A percentile compares a stretch with the other conserved stretches of the same genome.
These are phyloP conservation scores for Candida maris DNA, from an alignment of 805 yeast genomes.

Conservation along the genomic window DNA sequence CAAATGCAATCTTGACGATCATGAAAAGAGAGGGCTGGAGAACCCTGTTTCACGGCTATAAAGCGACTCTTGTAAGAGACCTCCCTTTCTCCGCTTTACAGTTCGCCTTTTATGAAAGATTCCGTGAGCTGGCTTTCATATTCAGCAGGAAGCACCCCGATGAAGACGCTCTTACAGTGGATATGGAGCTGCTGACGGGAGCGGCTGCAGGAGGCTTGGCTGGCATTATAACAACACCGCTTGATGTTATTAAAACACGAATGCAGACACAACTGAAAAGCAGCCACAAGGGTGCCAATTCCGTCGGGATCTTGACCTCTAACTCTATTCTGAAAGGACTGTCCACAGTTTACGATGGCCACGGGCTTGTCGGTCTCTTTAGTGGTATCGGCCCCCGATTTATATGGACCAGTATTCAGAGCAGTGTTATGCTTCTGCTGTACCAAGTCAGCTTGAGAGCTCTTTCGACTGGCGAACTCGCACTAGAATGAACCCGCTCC, in stretches of 20 bases:
- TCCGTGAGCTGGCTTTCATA: slow-evolving; percentile 56
- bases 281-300: slow-evolving; percentile 13
- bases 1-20: slow-evolving; percentile 67
- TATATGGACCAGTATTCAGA: slow-evolving; percentile 94
- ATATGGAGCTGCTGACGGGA: slow-evolving; percentile 76
- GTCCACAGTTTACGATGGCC: slow-evolving; percentile 55
- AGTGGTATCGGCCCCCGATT: slow-evolving; percentile 96
- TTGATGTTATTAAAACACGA: slow-evolving; percentile 89
- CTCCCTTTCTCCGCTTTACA: slow-evolving; percentile 95
- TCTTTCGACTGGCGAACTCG: slow-evolving; percentile 30
- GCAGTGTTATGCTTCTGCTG: slow-evolving; percentile 86
- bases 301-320: slow-evolving; percentile 27
- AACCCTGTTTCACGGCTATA: slow-evolving; percentile 85
- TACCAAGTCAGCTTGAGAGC: slow-evolving; percentile 74
- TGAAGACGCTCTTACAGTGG: slow-evolving; percentile 40
- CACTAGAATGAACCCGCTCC: slow-evolving; percentile 8
- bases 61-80: slow-evolving; percentile 89
- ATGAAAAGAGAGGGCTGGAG: slow-evolving; percentile 64
- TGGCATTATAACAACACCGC: slow-evolving; percentile 83
- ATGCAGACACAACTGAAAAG: slow-evolving; percentile 72
- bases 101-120: slow-evolving; percentile 90
- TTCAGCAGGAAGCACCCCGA: slow-evolving; percentile 28
- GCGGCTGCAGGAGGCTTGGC: slow-evolving; percentile 96
- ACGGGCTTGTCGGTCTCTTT: slow-evolving; percentile 78
- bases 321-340: slow-evolving; percentile 52